Evolutionary conservation across 2,329 filamentous ascomycete species (phyloP).

Genomic region (Colletotrichum endophyticum): DNA sequence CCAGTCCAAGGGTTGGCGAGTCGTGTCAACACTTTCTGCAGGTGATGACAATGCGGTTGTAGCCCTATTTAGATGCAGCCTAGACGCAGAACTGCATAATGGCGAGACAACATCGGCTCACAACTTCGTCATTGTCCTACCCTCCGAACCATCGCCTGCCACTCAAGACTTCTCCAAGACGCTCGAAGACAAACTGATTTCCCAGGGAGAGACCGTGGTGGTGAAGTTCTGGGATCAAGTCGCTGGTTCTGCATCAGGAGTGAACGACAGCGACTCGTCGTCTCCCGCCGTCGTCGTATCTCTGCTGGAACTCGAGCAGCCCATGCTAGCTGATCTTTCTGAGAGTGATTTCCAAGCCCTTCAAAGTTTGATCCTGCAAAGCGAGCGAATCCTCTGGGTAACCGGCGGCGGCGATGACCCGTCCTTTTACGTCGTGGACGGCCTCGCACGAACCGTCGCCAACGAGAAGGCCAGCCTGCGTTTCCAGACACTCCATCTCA

Average conservation of each 20-base stretch:
- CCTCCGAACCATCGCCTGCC: background rate
- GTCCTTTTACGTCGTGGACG: background rate
- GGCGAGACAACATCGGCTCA: background rate
- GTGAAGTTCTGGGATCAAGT: background rate
- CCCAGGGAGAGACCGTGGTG: background rate
- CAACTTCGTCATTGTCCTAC: background rate
- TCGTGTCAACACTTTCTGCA: background rate
- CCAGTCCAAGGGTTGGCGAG: background rate
- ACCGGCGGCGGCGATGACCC: background rate
- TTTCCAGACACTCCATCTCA: background rate
- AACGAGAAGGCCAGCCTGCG: background rate
- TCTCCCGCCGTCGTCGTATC: background rate
- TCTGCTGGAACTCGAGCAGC: background rate
- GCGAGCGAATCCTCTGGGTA: conserved; percentile 1
- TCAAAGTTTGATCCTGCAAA: background rate
- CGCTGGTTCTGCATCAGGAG: background rate
- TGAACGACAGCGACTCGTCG: background rate
- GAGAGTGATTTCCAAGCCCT: background rate
- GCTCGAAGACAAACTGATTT: background rate
- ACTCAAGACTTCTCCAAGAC: background rate
- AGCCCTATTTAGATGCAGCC: background rate
- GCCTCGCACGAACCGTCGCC: background rate
- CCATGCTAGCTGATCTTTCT: background rate
- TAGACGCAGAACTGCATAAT: background rate
- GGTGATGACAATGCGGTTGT: background rate